Percentiles rank a stretch among this genome's conserved stretches.
Evolutionary conservation across 2,329 filamentous ascomycete genomes (phyloP).

Genomic region (Didymella pomorum): DNA sequence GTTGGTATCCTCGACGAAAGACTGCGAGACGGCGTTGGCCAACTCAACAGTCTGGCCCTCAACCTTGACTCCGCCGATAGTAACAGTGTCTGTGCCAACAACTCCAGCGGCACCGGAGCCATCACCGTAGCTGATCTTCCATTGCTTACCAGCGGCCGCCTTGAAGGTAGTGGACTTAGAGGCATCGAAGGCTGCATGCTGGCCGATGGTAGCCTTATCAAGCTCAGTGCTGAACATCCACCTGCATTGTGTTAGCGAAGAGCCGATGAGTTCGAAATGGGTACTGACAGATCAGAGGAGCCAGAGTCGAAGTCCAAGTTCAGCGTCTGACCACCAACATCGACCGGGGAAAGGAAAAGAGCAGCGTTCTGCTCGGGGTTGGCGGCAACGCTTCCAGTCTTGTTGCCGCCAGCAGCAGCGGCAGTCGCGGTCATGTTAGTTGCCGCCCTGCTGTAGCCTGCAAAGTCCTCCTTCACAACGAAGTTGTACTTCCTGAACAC

Average conservation of each 20-base stretch:
- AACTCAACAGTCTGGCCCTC: conserved; percentile 72
- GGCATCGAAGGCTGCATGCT: conserved; percentile 66
- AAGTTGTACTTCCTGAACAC: conserved; percentile 73
- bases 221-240: conserved; percentile 76
- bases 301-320: conserved; percentile 80
- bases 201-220: conserved; percentile 52
- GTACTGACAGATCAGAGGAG: conserved; percentile 70
- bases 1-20: conserved; percentile 66
- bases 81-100: conserved; percentile 73
- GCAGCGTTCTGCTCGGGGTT: conserved; percentile 71
- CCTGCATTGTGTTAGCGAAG: conserved; percentile 47
- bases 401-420: conserved; percentile 36
- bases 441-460: conserved; percentile 46
- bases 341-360: conserved; percentile 74
- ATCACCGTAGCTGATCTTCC: conserved; percentile 74
- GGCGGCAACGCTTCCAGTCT: conserved; percentile 67
- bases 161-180: conserved; percentile 61
- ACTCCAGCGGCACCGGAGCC: conserved; percentile 67
- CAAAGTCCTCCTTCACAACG: conserved; percentile 32
- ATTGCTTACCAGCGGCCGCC: conserved; percentile 60
- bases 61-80: conserved; percentile 71
- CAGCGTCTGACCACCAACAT: conserved; percentile 72
- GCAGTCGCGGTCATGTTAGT: conserved; percentile 53
- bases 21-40: conserved; percentile 65
- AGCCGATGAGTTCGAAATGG: not conserved